Evolutionary conservation across 2,329 filamentous ascomycete species (phyloP).

Genomic region (Curvularia hawaiiensis): DNA sequence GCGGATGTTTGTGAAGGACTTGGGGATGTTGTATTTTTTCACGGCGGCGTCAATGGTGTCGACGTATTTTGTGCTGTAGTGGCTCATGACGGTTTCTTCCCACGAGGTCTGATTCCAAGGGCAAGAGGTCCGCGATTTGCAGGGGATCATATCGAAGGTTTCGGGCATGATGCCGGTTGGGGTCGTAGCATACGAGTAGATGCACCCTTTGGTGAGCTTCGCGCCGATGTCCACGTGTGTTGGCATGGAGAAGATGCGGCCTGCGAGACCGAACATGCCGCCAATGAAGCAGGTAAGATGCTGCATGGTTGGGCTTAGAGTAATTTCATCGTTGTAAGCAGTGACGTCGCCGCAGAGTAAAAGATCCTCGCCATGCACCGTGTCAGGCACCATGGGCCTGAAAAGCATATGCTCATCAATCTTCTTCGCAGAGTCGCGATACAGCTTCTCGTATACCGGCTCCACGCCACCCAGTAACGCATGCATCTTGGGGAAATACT

Average conservation of each 20-base stretch:
- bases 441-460: constrained; percentile 59
- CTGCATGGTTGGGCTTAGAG: constrained; percentile 56
- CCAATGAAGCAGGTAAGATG: constrained; percentile 67
- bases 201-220: constrained; percentile 65
- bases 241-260: constrained; percentile 59
- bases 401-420: constrained; percentile 57
- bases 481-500: constrained; percentile 46
- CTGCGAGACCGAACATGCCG: constrained; percentile 65
- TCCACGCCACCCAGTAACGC: constrained; percentile 49
- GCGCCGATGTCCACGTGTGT: constrained; percentile 60
- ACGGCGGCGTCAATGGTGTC: constrained; percentile 22
- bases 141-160: constrained; percentile 58
- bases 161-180: constrained; percentile 67
- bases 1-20: constrained; percentile 48
- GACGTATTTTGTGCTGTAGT: constrained; percentile 24
- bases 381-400: constrained; percentile 49
- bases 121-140: constrained; percentile 49
- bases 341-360: constrained; percentile 46
- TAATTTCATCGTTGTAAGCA: constrained; percentile 20
- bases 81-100: constrained; percentile 46
- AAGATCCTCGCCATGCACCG: constrained; percentile 30
- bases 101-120: constrained; percentile 61
- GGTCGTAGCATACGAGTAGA: constrained; percentile 63
- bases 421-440: constrained; percentile 55
- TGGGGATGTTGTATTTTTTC: constrained; percentile 35